These are phyloP conservation scores for Aspergillus floridensis DNA, from an alignment of 2,329 filamentous ascomycete genomes.

Conservation along the genomic window DNA sequence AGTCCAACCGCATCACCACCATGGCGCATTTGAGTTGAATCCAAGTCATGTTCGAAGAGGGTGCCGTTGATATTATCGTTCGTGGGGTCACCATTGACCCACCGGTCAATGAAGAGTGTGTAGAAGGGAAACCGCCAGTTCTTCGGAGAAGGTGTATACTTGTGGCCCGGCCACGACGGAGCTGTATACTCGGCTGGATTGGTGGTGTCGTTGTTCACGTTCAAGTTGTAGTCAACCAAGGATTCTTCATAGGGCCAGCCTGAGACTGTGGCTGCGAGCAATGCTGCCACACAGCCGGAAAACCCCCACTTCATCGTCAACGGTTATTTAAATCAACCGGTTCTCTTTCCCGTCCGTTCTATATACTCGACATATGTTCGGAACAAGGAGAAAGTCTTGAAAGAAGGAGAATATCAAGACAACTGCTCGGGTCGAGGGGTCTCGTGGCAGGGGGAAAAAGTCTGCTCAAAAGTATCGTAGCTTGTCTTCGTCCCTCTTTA, in stretches of 20 bases:
- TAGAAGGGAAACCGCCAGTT: constrained; percentile 68
- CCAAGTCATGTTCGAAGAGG: constrained; percentile 59
- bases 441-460: neutral
- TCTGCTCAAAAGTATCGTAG: constrained; percentile 1
- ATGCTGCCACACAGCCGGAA: constrained; percentile 26
- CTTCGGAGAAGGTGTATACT: constrained; percentile 53
- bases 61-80: constrained; percentile 65
- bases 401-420: neutral
- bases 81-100: constrained; percentile 62
- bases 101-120: constrained; percentile 62
- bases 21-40: constrained; percentile 61
- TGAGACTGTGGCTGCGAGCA: constrained; percentile 24
- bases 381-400: constrained; percentile 3
- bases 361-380: constrained; percentile 24
- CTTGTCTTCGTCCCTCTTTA: constrained; percentile 7
- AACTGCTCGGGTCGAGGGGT: neutral
- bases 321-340: constrained; percentile 10
- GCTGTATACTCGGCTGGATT: constrained; percentile 56
- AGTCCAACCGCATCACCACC: constrained; percentile 61
- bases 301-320: constrained; percentile 34
- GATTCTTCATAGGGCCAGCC: constrained; percentile 50
- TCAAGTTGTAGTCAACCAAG: constrained; percentile 58
- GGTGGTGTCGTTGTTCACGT: constrained; percentile 56
- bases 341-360: constrained; percentile 4
- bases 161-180: constrained; percentile 55